Evolutionary conservation across 495 filamentous ascomycete species (phyloP).

Genomic region (Aspergillus incahuasiensis): DNA sequence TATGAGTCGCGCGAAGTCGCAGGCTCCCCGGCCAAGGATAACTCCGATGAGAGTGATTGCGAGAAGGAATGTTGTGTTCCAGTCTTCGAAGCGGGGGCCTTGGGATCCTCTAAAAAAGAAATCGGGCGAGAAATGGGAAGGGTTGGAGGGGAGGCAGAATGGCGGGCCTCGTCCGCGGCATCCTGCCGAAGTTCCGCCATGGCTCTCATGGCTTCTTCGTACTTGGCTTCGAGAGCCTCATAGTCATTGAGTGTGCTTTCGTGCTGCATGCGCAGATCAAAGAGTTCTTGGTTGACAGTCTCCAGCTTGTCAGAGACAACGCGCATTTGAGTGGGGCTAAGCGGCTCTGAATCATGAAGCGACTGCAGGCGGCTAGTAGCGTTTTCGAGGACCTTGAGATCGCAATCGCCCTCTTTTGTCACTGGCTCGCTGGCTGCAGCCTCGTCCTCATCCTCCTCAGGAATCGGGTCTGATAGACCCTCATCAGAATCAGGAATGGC

Average conservation of each 20-base stretch:
- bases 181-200: conserved; percentile 76
- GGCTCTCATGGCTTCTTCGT: conserved; percentile 79
- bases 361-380: conserved; percentile 28
- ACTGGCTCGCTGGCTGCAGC: conserved; percentile 31
- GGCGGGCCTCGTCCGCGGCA: conserved; percentile 74
- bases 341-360: conserved; percentile 20
- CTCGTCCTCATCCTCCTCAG: conserved; percentile 25
- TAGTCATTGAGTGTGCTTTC: conserved; percentile 78
- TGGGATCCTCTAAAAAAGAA: conserved; percentile 90
- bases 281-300: conserved; percentile 84
- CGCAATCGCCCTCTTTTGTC: conserved; percentile 21
- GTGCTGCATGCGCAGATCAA: conserved; percentile 85
- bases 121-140: conserved; percentile 62
- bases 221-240: conserved; percentile 79
- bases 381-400: conserved; percentile 31
- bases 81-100: conserved; percentile 65
- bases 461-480: conserved; percentile 47
- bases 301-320: conserved; percentile 92
- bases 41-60: conserved; percentile 93
- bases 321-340: conserved; percentile 75
- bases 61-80: conserved; percentile 80
- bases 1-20: conserved; percentile 60
- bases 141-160: conserved; percentile 50
- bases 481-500: conserved; percentile 55
- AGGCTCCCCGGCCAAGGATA: conserved; percentile 88